Base-by-base conservation (phyloP, 176 grass and related monocot genomes). In the Carex scoparia region DNA sequence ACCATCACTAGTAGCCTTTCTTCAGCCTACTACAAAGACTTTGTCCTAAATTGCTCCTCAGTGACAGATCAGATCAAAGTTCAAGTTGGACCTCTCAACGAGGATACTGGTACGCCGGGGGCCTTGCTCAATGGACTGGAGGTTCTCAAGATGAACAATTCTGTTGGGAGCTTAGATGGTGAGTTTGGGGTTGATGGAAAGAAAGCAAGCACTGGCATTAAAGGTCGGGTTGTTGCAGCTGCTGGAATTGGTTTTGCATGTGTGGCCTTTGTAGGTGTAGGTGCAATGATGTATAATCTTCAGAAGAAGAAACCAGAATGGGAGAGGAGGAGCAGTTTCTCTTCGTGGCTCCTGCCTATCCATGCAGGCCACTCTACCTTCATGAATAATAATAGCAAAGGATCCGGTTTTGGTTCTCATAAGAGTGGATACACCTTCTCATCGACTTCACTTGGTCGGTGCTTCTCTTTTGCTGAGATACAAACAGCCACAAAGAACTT, bases 121-220 rank as follows among this genome's bases (percentile, higher is more conserved):
- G 96, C 96, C 40, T 83, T 98, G 85, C 95, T 98, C 28, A 98
- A 95, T 86, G 96, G 96, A 49, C 16, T 95, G 7, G 96, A 98
- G 86, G 88, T 98, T 71, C 84, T 98, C 18, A 98, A 92, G 91
- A 89, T 98, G 40, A 98, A 83, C 87, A 98, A 92, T 85, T 88
- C 91, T 4, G 93, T 98, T 49, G 91, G 84, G 4, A 92, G 90
- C 81, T 84, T 98, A 7, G 93, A 98, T 87, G 96, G 96, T 44
- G 89, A 95, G 88, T 98, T 94, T 82, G 96, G 96, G 33, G 90
- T 98, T 19, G 91, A 98, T 85, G 96, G 96, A 5, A 84, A 73
- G 30, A 88, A 88, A 82, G 91, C 80, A n/a, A 86, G 89, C 5
- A 87, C 88, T 37, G 89, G 83, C 59, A 58, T 84, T 9, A 33